phyloP scores from a whole-genome alignment of 2,329 filamentous ascomycete genomes.

The Penicillium rolfsii region DNA sequence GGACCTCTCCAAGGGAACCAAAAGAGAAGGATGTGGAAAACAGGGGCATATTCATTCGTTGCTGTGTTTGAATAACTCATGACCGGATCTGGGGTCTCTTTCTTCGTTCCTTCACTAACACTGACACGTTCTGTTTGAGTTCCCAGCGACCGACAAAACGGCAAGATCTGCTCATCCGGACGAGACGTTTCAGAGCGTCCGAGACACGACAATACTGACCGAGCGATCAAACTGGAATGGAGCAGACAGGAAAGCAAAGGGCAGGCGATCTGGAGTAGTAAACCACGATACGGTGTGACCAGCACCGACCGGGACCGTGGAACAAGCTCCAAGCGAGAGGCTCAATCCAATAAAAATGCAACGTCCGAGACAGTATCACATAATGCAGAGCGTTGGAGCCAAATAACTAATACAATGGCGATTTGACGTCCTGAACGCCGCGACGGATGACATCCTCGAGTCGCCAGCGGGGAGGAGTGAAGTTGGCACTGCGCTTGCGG shows the following conservation, averaged over 20 bases:
- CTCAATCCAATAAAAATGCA: constrained; percentile 18
- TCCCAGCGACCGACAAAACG: constrained; percentile 1
- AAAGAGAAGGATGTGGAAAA: constrained; percentile 21
- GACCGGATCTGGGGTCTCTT: constrained; percentile 20
- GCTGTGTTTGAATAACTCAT: constrained; percentile 32
- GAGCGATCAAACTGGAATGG: constrained; percentile 21
- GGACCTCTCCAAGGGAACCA: constrained; percentile 14
- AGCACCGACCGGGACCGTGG: constrained; percentile 39
- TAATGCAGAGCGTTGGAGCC: constrained; percentile 13
- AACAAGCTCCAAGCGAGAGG: constrained; percentile 13
- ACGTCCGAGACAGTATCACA: constrained; percentile 21
- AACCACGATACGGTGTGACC: constrained; percentile 38
- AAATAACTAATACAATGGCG: constrained; percentile 63
- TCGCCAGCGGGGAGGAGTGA: constrained; percentile 75
- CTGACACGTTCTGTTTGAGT: constrained; percentile 9
- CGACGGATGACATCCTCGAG: constrained; percentile 73
- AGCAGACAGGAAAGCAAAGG: constrained; percentile 10
- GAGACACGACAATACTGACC: constrained; percentile 14
- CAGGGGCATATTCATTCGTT: constrained; percentile 35
- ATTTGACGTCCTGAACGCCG: constrained; percentile 76
- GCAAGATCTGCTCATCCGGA: constrained; percentile 7
- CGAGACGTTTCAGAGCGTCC: not conserved
- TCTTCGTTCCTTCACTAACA: constrained; percentile 8
- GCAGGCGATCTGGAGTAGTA: constrained; percentile 14
- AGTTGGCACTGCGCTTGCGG: constrained; percentile 54